These are phyloP conservation scores for Parachlorella kessleri DNA, from an alignment of 139 green algal genomes.

Conservation along the genomic window DNA sequence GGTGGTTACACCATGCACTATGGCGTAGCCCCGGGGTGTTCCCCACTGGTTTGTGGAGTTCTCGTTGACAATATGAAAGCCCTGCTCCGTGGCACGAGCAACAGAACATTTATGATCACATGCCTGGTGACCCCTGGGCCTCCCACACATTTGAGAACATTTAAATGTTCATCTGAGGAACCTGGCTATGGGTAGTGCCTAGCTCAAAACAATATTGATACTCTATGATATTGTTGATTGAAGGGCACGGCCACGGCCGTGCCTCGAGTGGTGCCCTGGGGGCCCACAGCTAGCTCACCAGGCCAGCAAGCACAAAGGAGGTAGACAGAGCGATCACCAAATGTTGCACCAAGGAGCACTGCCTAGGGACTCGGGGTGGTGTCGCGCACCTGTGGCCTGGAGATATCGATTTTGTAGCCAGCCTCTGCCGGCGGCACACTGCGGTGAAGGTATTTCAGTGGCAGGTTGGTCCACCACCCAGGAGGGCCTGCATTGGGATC, in stretches of 20 bases:
- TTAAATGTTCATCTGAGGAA: too few relatives aligned
- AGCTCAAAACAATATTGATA: too few relatives aligned
- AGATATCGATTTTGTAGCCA: neutral
- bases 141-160: too few relatives aligned
- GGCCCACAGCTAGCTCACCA: neutral
- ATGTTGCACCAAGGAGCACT: too few relatives aligned
- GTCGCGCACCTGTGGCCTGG: neutral
- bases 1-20: slow-evolving; percentile 31
- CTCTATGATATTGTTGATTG: too few relatives aligned
- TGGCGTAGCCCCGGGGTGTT: slow-evolving; percentile 25
- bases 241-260: too few relatives aligned
- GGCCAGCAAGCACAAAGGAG: too few relatives aligned
- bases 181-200: neutral
- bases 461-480: neutral
- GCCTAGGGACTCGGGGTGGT: too few relatives aligned
- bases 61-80: slow-evolving; percentile 15
- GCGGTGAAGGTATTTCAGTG: neutral
- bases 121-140: too few relatives aligned
- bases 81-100: neutral
- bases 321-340: too few relatives aligned
- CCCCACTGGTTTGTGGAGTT: slow-evolving; percentile 5
- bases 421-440: neutral
- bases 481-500: neutral
- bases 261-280: neutral
- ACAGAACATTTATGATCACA: neutral